phyloP scores from a whole-genome alignment of 1,284 basidiomycete species.

The Hemileia vastatrix region DNA sequence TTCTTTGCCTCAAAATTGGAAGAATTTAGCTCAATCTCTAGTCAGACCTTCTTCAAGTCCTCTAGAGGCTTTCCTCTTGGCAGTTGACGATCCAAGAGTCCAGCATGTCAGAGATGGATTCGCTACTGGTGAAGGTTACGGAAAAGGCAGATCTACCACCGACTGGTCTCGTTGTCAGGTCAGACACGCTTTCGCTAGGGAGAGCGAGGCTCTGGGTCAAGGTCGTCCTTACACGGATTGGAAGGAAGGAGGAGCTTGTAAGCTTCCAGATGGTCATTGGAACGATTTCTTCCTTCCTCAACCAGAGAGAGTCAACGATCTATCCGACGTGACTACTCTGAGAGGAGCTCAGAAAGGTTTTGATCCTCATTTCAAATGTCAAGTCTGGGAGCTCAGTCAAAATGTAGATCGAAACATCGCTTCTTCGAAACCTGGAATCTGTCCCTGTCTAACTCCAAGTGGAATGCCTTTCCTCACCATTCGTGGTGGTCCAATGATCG shows the following conservation, averaged over 20 bases:
- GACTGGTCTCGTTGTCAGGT: conserved; percentile 90
- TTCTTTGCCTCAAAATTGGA: conserved; percentile 61
- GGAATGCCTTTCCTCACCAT: conserved; percentile 95
- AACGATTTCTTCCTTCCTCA: conserved; percentile 81
- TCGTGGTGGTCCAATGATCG: conserved; percentile 87
- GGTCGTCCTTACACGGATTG: conserved; percentile 81
- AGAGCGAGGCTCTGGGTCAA: conserved; percentile 72
- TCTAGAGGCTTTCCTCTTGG: conserved; percentile 76
- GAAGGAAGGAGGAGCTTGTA: conserved; percentile 83
- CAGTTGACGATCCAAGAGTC: conserved; percentile 79
- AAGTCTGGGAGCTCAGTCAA: conserved; percentile 94
- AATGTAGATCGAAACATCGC: conserved; percentile 75
- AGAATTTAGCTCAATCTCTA: conserved; percentile 56
- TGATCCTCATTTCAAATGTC: too few species aligned
- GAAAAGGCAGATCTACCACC: conserved; percentile 44
- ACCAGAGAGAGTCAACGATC: conserved; percentile 85
- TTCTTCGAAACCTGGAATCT: conserved; percentile 67
- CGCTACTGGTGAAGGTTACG: conserved; percentile 48
- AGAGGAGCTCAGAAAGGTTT: conserved; percentile 67
- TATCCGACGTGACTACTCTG: conserved; percentile 80
- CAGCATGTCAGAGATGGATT: conserved; percentile 71
- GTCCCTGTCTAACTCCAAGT: conserved; percentile 81
- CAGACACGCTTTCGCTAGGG: conserved; percentile 73
- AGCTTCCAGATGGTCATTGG: conserved; percentile 82
- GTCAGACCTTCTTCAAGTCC: conserved; percentile 76